Evolutionary conservation across 352 stramenopile genomes (phyloP), one percentile per base, ranked within the genome.

Genomic region (Globisporangium orthogonon): DNA sequence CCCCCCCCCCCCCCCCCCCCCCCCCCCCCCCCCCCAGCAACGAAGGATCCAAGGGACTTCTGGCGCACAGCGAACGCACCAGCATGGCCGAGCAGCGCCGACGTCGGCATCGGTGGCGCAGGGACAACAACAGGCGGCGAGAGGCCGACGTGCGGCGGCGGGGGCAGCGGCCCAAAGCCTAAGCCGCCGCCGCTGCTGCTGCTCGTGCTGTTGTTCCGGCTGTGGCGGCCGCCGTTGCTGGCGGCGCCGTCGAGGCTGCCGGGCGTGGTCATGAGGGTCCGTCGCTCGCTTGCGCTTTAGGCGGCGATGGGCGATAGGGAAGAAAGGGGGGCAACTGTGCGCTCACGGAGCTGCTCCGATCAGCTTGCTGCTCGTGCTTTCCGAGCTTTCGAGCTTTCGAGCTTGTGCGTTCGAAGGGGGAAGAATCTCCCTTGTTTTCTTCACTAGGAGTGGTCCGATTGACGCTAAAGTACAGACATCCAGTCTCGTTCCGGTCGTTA

Each of bases 141-240:
- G 52, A 57, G 37, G 7, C 52, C 52, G 40, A 58, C 61, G 37
- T 66, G 61, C 29, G 54, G 60, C 15, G 54, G 54, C 11, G 60
- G 54, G 23, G 70, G 61, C 59, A 65, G 66, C 50, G 50, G 15
- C 10, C 50, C 40, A 33, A 57, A 63, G 44, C 58, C 44, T 4
- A 51, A 49, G 10, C 68, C 29, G 11, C 66, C 60, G 56, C 47
- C 71, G 62, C 73, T 80, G 56, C 47, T 73, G 62, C 73, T 80
- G 56, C 60, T 58, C 23, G 67, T 72, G 61, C 71, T 78, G 66
- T 66, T 83, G 60, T 65, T 69, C 62, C 70, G 67, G 55, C 70
- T 78, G 67, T 78, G 73, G 49, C 29, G 43, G 2, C 17, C 7
- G 7, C 49, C 30, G 59, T 54, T 62, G 60, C 47, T 70, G 44